Evolutionary conservation across 1,284 basidiomycete genomes (phyloP), one percentile per base, ranked within the genome.

Genomic region (Cryptococcus deneoformans): DNA sequence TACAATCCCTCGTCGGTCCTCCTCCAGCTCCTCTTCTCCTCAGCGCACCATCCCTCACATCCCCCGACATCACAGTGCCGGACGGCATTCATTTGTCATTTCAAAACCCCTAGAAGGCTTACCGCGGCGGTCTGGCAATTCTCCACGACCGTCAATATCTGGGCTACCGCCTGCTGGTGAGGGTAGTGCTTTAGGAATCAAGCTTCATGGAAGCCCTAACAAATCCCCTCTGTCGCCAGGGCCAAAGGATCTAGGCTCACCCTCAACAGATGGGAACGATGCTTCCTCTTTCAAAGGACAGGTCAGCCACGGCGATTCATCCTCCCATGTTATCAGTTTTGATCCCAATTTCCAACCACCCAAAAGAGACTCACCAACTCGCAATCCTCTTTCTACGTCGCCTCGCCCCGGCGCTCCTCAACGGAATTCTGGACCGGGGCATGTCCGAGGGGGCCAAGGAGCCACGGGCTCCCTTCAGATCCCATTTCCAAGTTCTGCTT

Each of bases 1-100:
- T 24, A 64, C 67, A 14, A 67, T 77, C 34, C 72, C 73, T 8
- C 69, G 73, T n/a, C 70, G 73, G 16, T 67, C 71, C 2, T 69
- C 65, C 46, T 64, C 66, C 24, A 59, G 53, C 39, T 54, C 68
- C 3, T 54, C 58, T 37, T 67, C 66, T 16, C 63, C 68, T 34
- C 64, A 66, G 16, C 54, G 61, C n/a, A 50, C n/a, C 5, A 35
- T 68, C 29, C 20, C 20, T 20, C 20, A 20, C 20, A 20, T 20
- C 20, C 20, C 53, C 57, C 6, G 42, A 62, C 12, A 69, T 63
- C 50, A 46, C 52, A 24, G 49, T 55, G 20, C 20, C 2, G 52
- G 53, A 16, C 14, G 47, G 16, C 61, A 60, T 24, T 35, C 57
- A 5, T 68, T 68, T 39, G 53, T 65, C 3, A 46, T 61, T 37